A percentile compares a stretch with the other conserved stretches of the same genome.
Conservation (phyloP, 1,139 yeast genomes). For the Candida sp. region DNA sequence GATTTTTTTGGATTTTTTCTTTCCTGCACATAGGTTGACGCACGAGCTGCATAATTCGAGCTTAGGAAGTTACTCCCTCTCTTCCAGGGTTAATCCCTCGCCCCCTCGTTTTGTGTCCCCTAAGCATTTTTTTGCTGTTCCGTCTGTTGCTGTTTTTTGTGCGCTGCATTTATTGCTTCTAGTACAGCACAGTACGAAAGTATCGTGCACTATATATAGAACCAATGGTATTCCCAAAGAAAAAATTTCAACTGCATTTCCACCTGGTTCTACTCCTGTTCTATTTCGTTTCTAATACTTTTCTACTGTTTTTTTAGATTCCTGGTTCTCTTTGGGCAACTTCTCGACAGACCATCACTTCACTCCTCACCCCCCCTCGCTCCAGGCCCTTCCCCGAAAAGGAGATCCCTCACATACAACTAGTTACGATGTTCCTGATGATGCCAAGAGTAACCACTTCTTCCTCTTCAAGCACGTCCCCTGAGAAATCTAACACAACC, state of each 20-base stretch:
- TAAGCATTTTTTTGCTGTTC: neutral
- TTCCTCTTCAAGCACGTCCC: neutral
- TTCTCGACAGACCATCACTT: too few relatives aligned
- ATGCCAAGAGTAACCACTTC: constrained; percentile 1
- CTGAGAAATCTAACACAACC: neutral
- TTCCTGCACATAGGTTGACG: too few relatives aligned
- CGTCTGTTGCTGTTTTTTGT: neutral
- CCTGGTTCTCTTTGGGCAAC: too few relatives aligned
- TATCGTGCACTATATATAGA: neutral
- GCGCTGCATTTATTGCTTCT: neutral
- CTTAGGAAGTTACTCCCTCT: too few relatives aligned
- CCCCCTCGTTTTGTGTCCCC: neutral
- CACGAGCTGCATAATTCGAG: too few relatives aligned
- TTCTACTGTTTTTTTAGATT: neutral
- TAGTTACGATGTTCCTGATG: neutral
- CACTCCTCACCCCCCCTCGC: too few relatives aligned
- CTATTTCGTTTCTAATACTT: neutral
- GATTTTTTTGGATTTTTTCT: too few relatives aligned
- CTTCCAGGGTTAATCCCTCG: neutral
- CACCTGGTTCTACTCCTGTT: neutral
- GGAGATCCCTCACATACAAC: neutral
- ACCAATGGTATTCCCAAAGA: neutral
- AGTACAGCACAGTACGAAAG: neutral
- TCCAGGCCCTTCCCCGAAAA: neutral
- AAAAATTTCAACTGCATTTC: neutral